A percentile compares a stretch with the other conserved stretches of the same genome.
These are phyloP conservation scores for Hibiscus tridactylites DNA, from an alignment of 345 rosid species.

Conservation along the genomic window DNA sequence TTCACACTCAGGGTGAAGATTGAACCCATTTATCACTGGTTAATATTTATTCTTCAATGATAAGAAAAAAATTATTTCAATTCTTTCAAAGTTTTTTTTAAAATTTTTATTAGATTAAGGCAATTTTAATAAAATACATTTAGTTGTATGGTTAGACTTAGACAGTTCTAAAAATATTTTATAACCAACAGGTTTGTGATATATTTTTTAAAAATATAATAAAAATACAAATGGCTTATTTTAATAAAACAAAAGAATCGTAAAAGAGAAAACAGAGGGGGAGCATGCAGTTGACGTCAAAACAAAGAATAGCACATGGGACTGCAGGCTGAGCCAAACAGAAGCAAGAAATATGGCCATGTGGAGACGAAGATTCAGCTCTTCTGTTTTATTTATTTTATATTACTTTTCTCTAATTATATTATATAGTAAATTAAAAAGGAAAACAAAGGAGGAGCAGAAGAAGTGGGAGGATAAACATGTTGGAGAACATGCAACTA, in stretches of 20 bases:
- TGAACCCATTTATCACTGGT: no score
- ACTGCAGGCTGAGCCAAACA: slow-evolving; percentile 13
- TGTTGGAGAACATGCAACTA: slow-evolving; percentile 29
- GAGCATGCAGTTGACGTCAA: slow-evolving; percentile 9
- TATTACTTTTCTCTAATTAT: not conserved
- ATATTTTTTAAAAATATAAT: no score
- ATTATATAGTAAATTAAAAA: not conserved
- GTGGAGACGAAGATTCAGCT: slow-evolving; percentile 27
- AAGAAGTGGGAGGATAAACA: not conserved
- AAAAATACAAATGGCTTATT: no score
- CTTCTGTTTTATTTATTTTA: not conserved
- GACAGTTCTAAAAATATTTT: no score
- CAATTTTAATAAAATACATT: no score
- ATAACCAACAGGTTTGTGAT: no score
- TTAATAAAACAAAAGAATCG: not conserved
- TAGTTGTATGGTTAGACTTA: no score
- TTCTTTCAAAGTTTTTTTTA: no score
- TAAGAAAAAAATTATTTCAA: no score
- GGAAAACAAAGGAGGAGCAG: not conserved
- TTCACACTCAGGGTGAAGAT: no score
- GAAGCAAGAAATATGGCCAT: slow-evolving; percentile 26
- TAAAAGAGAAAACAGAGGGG: not conserved
- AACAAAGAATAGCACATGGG: slow-evolving; percentile 34
- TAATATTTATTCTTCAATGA: no score
- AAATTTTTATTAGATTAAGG: no score